Conservation (phyloP, 2,329 filamentous ascomycete species). For the Paraconiothyrium brasiliense region DNA sequence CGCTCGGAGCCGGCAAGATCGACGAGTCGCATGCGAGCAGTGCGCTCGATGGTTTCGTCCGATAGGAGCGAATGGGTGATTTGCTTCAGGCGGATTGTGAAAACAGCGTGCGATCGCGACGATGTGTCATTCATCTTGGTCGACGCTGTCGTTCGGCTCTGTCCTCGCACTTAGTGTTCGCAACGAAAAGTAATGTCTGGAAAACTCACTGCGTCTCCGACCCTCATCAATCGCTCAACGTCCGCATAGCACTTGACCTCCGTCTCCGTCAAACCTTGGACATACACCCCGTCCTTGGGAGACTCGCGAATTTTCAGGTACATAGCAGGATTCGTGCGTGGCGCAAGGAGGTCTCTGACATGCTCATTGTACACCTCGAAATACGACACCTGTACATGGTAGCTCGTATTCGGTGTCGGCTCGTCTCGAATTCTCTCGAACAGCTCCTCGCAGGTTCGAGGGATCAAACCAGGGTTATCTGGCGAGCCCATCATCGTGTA, state of each 20-base stretch:
- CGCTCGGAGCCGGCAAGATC: slow-evolving; percentile 95
- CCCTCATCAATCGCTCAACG: slow-evolving; percentile 89
- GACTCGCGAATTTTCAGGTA: slow-evolving; percentile 98
- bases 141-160: slow-evolving; percentile 84
- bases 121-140: slow-evolving; percentile 99
- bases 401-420: slow-evolving; percentile 90
- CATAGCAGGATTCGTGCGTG: slow-evolving; percentile 80
- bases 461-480: slow-evolving; percentile 89
- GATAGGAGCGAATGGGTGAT: slow-evolving; percentile 97
- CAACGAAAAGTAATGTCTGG: too few species aligned
- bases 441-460: slow-evolving; percentile 92
- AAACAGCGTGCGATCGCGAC: slow-evolving; percentile 94
- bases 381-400: slow-evolving; percentile 96
- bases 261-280: slow-evolving; percentile 94
- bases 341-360: slow-evolving; percentile 89
- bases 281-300: slow-evolving; percentile 92
- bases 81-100: slow-evolving; percentile 97
- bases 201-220: slow-evolving; percentile 71
- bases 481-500: slow-evolving; percentile 96
- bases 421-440: slow-evolving; percentile 91
- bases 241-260: slow-evolving; percentile 88
- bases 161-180: slow-evolving; percentile 17
- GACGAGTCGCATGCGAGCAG: slow-evolving; percentile 91
- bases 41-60: slow-evolving; percentile 96
- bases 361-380: slow-evolving; percentile 99